Base-by-base conservation (phyloP, 257 asterid genomes). In the Primulina huaijiensis region DNA sequence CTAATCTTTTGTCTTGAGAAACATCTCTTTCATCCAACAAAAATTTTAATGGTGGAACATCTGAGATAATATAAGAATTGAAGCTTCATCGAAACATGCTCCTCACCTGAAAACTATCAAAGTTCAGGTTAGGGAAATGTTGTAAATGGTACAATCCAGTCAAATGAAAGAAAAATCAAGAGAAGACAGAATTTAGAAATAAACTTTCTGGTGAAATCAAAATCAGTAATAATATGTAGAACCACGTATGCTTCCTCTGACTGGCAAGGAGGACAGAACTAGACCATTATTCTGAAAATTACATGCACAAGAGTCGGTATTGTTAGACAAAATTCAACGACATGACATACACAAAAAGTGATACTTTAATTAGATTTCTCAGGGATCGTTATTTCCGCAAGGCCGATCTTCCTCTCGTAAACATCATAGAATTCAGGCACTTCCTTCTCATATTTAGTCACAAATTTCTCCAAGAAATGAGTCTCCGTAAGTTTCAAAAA, bases 381-480 rank as follows among this genome's bases (percentile, higher is more conserved):
- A 46, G 55, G 3, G 2, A 46, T 46, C 55, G 14, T 10, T 12
- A 34, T 3, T 34, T 69, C n/a, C 21, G 5, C 2, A 37, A 69
- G 6, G 0, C 25, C 56, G 2, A 46, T 38, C 55, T 71, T 71
- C 34, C 64, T 58, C 6, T 62, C 9, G 31, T 71, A 71, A 8
- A 71, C 35, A 30, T 62, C 75, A 11, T 12, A 34, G 17, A 50
- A 31, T 4, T 71, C 14, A 38, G 69, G 75, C 5, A 30, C 64
- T 19, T 71, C 37, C 25, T 19, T n/a, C 62, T 52, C 57, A 63
- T 50, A 71, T 62, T 34, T 55, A 6, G 19, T 52, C 37, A 71
- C 70, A 20, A 46, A 71, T 23, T 7, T 71, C 1, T 23, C 23
- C 75, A 71, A 62, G 70, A 71, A 71, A 8, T 8, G 2, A 27